Base-by-base conservation (phyloP, 495 filamentous ascomycete species). In the Hypoxylon subgilvum region DNA sequence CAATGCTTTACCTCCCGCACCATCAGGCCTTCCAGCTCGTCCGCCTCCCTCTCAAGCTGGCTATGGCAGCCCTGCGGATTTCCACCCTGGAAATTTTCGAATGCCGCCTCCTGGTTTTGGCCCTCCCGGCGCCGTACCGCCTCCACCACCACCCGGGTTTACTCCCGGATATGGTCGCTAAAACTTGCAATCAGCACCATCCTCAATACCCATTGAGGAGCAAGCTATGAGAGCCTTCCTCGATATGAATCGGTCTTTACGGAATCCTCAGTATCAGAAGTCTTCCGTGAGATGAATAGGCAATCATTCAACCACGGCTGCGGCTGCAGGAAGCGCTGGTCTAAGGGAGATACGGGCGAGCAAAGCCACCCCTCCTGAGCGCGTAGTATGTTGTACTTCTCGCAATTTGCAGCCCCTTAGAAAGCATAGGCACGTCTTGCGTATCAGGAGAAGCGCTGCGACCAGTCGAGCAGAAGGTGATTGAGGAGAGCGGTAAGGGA, bases 1-100 rank as follows among this genome's bases (percentile, higher is more conserved):
- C 2, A 72, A 74, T 41, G 63, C 67, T 42, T 69, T 79, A 16
- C 83, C 75, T 2, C 79, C 88, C 17, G 86, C 91, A 1, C 91
- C 90, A 1, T 86, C 87, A 4, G 88, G 90, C 17, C 72, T 92
- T 10, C 91, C 90, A 14, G 87, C 89, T 18, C 80, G 90, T 22
- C 90, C 91, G 1, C 90, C 90, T 2, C 89, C 87, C 2, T 89
- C 86, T 30, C 87, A 91, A 59, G 86, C 76, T 47, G 88, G 88
- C 6, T 94, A 90, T 65, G 87, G 88, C 12, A 88, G 88, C 7
- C 89, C 90, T 6, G 85, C 87, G 19, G 80, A 84, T 30, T 91
- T 89, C 69, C 74, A 64, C 73, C 82, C 66, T 9, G 67, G 70
- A 28, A 56, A 66, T 50, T 59, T 77, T 50, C 52, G 68, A 13